A percentile compares a stretch with the other conserved stretches of the same genome.
Evolutionary conservation across 1,139 yeast species (phyloP).

Genomic region (Debaryomyces nepalensis): DNA sequence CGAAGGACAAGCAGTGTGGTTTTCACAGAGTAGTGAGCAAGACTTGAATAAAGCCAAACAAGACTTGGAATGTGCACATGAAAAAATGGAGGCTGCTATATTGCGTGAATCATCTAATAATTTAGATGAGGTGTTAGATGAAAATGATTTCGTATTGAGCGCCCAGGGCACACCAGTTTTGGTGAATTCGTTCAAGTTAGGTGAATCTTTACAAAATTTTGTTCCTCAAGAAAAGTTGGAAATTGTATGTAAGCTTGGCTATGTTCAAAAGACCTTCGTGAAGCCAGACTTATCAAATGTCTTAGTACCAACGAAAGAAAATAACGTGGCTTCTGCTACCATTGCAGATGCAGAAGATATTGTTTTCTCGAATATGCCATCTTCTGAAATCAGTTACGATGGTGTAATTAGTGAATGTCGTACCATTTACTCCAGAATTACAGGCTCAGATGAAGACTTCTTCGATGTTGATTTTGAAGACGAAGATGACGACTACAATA

Average conservation of each 20-base stretch:
- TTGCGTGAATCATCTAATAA: conserved; percentile 73
- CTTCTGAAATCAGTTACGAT: conserved; percentile 86
- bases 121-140: conserved; percentile 47
- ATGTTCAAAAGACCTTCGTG: conserved; percentile 70
- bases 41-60: conserved; percentile 67
- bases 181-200: conserved; percentile 80
- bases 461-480: conserved; percentile 96
- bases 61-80: conserved; percentile 81
- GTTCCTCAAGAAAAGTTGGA: conserved; percentile 82
- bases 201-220: conserved; percentile 81
- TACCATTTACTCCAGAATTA: conserved; percentile 70
- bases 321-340: conserved; percentile 38
- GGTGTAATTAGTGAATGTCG: conserved; percentile 87
- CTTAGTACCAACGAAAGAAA: conserved; percentile 35
- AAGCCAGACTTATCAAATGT: conserved; percentile 47
- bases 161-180: conserved; percentile 67
- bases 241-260: conserved; percentile 77
- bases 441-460: conserved; percentile 93
- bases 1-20: conserved; percentile 88
- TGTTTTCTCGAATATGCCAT: conserved; percentile 73
- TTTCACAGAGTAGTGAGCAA: conserved; percentile 75
- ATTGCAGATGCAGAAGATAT: conserved; percentile 48
- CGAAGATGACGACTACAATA: conserved; percentile 56
- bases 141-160: conserved; percentile 57
- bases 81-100: conserved; percentile 77